Conservation (phyloP, 1,284 basidiomycete genomes). For the Fomitopsis palustris region DNA sequence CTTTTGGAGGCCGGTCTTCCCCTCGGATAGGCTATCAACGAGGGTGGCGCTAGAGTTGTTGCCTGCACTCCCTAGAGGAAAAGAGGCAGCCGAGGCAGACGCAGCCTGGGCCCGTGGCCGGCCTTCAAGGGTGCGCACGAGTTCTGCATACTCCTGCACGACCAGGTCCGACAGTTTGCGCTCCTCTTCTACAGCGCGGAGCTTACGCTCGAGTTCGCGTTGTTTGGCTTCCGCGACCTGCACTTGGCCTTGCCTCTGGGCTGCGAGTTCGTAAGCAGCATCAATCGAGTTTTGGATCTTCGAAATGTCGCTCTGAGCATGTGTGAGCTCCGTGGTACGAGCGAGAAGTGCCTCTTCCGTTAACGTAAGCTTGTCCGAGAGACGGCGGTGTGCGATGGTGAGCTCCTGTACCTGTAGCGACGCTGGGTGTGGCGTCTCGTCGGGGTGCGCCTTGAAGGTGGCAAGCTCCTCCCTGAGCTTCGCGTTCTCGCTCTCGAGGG, state of each 20-base stretch:
- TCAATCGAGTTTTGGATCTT: conserved; percentile 44
- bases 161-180: conserved; percentile 58
- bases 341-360: conserved; percentile 51
- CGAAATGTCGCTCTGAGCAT: conserved; percentile 38
- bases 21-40: conserved; percentile 43
- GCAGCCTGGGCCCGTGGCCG: conserved; percentile 25
- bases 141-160: conserved; percentile 65
- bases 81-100: conserved; percentile 12
- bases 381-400: conserved; percentile 59
- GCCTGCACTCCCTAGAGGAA: conserved; percentile 10
- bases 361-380: conserved; percentile 61
- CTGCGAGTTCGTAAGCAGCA: conserved; percentile 48
- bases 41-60: conserved; percentile 28
- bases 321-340: conserved; percentile 45
- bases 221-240: conserved; percentile 47
- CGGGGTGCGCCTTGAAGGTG: conserved; percentile 47
- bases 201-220: conserved; percentile 40
- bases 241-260: conserved; percentile 45
- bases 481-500: conserved; percentile 56
- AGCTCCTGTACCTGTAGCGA: conserved; percentile 56
- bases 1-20: conserved; percentile 43
- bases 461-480: conserved; percentile 49
- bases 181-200: conserved; percentile 50
- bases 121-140: conserved; percentile 60
- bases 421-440: conserved; percentile 40